phyloP scores from a whole-genome alignment of 2,329 filamentous ascomycete genomes.

The Thielaviopsis musarum region DNA sequence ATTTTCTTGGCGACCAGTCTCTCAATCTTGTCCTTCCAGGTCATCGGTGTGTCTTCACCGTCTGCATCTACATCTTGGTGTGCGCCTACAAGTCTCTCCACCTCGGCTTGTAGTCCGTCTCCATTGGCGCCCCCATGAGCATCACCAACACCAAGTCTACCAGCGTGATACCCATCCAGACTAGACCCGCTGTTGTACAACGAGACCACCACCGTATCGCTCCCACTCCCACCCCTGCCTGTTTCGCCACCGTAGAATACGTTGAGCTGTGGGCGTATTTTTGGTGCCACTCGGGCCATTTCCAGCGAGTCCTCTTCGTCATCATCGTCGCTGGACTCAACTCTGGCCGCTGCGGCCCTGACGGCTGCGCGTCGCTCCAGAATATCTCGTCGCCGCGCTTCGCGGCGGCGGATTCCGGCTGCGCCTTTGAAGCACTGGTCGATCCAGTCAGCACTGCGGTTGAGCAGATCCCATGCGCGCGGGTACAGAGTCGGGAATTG shows the following conservation, averaged over 20 bases:
- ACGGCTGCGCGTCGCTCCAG: conserved; percentile 1
- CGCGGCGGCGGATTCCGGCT: conserved; percentile 3
- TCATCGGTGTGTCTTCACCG: conserved; percentile 9
- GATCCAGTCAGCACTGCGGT: conserved; percentile 67
- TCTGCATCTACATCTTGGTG: conserved; percentile 9
- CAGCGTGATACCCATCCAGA: too few relatives aligned
- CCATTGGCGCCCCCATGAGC: too few relatives aligned
- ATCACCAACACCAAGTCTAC: too few relatives aligned
- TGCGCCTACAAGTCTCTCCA: too few relatives aligned
- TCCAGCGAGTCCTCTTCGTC: conserved; percentile 73
- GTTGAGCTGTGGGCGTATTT: conserved; percentile 6
- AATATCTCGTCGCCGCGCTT: conserved; percentile 1
- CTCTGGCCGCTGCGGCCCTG: neutral
- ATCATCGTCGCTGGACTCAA: neutral
- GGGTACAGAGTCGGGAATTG: conserved; percentile 82
- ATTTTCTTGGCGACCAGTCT: conserved; percentile 21
- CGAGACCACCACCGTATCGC: conserved; percentile 13
- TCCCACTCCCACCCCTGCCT: conserved; percentile 12
- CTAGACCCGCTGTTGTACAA: conserved; percentile 7
- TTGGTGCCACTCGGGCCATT: conserved; percentile 47
- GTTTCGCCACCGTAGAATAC: conserved; percentile 6
- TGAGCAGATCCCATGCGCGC: conserved; percentile 77
- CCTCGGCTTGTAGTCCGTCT: too few relatives aligned
- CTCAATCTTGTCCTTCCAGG: conserved; percentile 16
- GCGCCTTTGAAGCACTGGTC: conserved; percentile 45